These are phyloP conservation scores for Leishmania aethiopica DNA, from an alignment of 208 protist genomes.

Conservation along the genomic window DNA sequence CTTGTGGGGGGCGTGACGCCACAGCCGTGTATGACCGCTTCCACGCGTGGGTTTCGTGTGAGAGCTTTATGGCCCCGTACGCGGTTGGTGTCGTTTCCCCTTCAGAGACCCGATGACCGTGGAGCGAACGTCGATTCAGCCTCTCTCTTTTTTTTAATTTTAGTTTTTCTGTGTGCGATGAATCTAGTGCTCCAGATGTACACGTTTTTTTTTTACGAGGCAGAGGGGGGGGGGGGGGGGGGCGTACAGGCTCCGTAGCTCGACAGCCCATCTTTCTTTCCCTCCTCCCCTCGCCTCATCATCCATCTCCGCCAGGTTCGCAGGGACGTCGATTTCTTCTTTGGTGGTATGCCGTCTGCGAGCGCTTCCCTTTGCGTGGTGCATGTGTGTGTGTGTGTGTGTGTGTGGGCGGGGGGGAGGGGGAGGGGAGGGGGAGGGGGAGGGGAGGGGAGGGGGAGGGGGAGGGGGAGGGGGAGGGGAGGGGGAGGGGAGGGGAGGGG, in stretches of 20 bases:
- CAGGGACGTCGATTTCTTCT: neutral
- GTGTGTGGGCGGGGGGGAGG: too few species aligned
- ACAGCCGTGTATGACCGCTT: conserved; percentile 70
- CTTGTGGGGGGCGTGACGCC: conserved; percentile 67
- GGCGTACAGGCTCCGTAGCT: neutral
- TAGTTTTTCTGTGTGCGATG: neutral
- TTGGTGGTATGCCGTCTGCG: neutral
- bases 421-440: too few species aligned
- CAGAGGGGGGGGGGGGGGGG: too few species aligned
- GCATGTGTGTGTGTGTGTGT: neutral
- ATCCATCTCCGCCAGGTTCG: neutral
- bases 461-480: too few species aligned
- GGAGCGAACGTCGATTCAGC: neutral
- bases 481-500: too few species aligned
- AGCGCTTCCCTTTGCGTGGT: neutral
- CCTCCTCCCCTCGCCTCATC: neutral
- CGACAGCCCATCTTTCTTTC: neutral
- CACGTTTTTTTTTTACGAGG: neutral
- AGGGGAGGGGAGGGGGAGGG: too few species aligned
- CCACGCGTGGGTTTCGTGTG: conserved; percentile 73
- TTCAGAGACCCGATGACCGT: conserved; percentile 2
- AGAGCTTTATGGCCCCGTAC: conserved; percentile 63
- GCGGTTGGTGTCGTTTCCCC: conserved; percentile 42
- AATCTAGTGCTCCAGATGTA: neutral
- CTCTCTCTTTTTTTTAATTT: conserved; percentile 3